A percentile compares a stretch with the other conserved stretches of the same genome.
phyloP scores from a whole-genome alignment of 2,329 filamentous ascomycete species.

The Fusarium brevicatenulatum region DNA sequence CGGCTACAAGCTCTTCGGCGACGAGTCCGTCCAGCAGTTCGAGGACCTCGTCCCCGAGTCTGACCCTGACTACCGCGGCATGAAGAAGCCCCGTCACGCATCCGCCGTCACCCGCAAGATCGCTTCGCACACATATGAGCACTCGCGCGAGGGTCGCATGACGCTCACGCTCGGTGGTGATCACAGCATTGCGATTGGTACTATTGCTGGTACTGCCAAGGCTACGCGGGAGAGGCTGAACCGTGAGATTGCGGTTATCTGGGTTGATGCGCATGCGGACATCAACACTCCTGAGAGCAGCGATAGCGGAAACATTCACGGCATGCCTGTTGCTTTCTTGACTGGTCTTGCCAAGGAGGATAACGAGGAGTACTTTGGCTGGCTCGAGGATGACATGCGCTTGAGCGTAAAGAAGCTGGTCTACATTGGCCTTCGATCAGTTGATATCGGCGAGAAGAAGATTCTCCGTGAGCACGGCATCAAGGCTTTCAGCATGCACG shows the following conservation, averaged over 20 bases:
- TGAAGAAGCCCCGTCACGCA: slow-evolving; percentile 93
- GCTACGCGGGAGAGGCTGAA: slow-evolving; percentile 84
- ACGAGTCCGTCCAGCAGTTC: slow-evolving; percentile 85
- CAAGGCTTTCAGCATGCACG: slow-evolving; percentile 98
- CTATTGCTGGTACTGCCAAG: slow-evolving; percentile 85
- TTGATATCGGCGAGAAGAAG: slow-evolving; percentile 93
- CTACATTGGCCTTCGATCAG: slow-evolving; percentile 94
- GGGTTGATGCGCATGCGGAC: slow-evolving; percentile 98
- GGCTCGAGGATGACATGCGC: slow-evolving; percentile 79
- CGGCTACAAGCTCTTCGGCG: slow-evolving; percentile 87
- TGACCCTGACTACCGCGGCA: slow-evolving; percentile 85
- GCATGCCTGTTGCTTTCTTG: slow-evolving; percentile 95
- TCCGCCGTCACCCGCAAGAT: slow-evolving; percentile 85
- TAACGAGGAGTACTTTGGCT: slow-evolving; percentile 85
- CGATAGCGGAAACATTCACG: slow-evolving; percentile 93
- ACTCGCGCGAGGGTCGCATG: slow-evolving; percentile 84
- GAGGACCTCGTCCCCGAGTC: slow-evolving; percentile 73
- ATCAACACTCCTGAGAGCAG: slow-evolving; percentile 96
- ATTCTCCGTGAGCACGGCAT: slow-evolving; percentile 89
- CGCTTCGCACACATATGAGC: slow-evolving; percentile 84
- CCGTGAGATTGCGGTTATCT: slow-evolving; percentile 92
- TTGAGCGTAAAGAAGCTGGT: slow-evolving; percentile 85
- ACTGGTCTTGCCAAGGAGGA: slow-evolving; percentile 85
- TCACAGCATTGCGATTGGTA: slow-evolving; percentile 96
- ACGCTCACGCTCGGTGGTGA: slow-evolving; percentile 95